These are phyloP conservation scores for Sequoia sempervirens DNA, from an alignment of 75 land plant species.

Conservation along the genomic window DNA sequence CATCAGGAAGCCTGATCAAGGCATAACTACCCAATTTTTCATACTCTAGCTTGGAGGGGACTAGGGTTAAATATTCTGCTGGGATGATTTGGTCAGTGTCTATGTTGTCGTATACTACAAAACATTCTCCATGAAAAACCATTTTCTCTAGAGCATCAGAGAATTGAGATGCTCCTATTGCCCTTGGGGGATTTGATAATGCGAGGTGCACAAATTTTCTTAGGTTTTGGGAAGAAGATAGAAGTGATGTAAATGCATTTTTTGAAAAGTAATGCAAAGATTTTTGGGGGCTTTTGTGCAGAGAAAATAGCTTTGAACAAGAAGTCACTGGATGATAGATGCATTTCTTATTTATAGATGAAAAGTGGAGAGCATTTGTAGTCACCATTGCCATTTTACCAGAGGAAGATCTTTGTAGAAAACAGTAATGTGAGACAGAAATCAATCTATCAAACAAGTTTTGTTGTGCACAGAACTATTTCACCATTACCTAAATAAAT, in stretches of 20 bases:
- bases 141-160: neutral
- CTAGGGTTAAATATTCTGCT: constrained; percentile 91
- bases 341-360: neutral
- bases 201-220: neutral
- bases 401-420: too few relatives aligned
- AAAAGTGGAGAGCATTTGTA: neutral
- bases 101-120: constrained; percentile 86
- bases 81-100: constrained; percentile 99
- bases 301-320: neutral
- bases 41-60: constrained; percentile 94
- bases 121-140: constrained; percentile 80
- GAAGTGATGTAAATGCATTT: neutral
- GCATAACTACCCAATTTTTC: constrained; percentile 89
- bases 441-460: too few relatives aligned
- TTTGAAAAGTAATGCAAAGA: neutral
- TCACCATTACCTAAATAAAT: too few relatives aligned
- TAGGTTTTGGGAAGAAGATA: neutral
- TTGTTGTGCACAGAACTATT: too few relatives aligned
- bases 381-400: neutral
- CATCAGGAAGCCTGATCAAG: constrained; percentile 62
- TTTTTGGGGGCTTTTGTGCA: neutral
- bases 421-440: too few relatives aligned
- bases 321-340: neutral
- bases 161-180: constrained; percentile 2
- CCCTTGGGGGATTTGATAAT: neutral